phyloP scores from a whole-genome alignment of 345 rosid species.

The Populus euphratica region DNA sequence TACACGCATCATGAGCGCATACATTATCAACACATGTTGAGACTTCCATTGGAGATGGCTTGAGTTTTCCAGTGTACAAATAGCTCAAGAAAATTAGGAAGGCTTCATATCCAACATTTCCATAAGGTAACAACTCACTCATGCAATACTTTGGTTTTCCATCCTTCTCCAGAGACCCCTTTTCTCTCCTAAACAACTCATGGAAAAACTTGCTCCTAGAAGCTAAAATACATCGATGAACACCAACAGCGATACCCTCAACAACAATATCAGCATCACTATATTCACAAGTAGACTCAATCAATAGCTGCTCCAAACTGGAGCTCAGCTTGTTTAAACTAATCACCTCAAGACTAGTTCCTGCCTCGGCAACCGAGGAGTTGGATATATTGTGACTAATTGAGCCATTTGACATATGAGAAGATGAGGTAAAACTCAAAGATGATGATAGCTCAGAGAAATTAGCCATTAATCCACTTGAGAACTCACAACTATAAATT shows the following conservation, averaged over 20 bases:
- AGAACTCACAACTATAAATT: neutral
- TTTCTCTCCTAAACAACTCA: conserved; percentile 54
- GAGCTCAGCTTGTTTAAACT: conserved; percentile 78
- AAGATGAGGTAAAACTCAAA: conserved; percentile 70
- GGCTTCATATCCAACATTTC: conserved; percentile 72
- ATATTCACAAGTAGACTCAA: conserved; percentile 47
- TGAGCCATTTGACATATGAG: conserved; percentile 47
- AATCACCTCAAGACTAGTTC: conserved; percentile 48
- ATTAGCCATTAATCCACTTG: conserved; percentile 45
- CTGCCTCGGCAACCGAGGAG: conserved; percentile 31
- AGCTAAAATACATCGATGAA: conserved; percentile 80
- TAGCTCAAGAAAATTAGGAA: conserved; percentile 66
- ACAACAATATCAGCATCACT: conserved; percentile 77
- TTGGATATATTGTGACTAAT: conserved; percentile 35
- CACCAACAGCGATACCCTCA: conserved; percentile 54
- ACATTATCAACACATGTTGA: conserved; percentile 69
- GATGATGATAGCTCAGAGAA: conserved; percentile 73
- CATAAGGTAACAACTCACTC: conserved; percentile 57
- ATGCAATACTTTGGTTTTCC: conserved; percentile 55
- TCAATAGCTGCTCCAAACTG: conserved; percentile 67
- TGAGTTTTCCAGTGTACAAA: conserved; percentile 74
- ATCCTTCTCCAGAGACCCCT: conserved; percentile 40
- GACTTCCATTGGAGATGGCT: conserved; percentile 65
- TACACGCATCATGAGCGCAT: conserved; percentile 81
- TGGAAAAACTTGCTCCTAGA: conserved; percentile 78